phyloP scores from a whole-genome alignment of 257 asterid genomes.

The Forsythia suspensa region DNA sequence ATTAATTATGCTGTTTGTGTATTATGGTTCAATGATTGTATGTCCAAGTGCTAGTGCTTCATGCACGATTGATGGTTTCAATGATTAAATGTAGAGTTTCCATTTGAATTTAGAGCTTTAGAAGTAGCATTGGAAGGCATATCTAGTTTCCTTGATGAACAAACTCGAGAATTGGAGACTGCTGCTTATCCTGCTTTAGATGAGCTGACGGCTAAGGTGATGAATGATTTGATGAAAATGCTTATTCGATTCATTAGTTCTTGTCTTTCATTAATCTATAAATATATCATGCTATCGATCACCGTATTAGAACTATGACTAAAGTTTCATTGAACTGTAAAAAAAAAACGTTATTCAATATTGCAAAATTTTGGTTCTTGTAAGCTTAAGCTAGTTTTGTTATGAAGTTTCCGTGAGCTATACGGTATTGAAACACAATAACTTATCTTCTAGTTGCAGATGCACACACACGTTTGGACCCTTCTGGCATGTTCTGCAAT shows the following conservation, averaged over 20 bases:
- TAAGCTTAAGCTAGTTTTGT: neutral
- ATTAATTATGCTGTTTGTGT: neutral
- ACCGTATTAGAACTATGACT: neutral
- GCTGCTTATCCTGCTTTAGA: slow-evolving; percentile 95
- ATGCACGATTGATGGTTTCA: neutral
- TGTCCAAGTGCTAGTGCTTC: neutral
- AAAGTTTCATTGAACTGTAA: neutral
- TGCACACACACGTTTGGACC: neutral
- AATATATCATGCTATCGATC: neutral
- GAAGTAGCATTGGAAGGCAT: slow-evolving; percentile 92
- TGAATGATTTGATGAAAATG: neutral
- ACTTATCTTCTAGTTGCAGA: neutral
- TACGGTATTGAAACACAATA: neutral
- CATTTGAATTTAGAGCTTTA: slow-evolving; percentile 86
- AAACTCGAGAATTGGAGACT: slow-evolving; percentile 75
- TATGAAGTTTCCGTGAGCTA: neutral
- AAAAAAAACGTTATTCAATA: no score
- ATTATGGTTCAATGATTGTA: no score
- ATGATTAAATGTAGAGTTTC: slow-evolving; percentile 54
- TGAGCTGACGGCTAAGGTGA: slow-evolving; percentile 65
- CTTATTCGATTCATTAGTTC: neutral
- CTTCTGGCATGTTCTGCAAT: neutral
- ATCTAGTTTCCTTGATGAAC: slow-evolving; percentile 78
- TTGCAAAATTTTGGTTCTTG: neutral
- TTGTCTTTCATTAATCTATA: neutral